A percentile compares a stretch with the other conserved stretches of the same genome.
Evolutionary conservation across 768 basidiomycete species (phyloP).

Genomic region (Rhizopogon rudus): DNA sequence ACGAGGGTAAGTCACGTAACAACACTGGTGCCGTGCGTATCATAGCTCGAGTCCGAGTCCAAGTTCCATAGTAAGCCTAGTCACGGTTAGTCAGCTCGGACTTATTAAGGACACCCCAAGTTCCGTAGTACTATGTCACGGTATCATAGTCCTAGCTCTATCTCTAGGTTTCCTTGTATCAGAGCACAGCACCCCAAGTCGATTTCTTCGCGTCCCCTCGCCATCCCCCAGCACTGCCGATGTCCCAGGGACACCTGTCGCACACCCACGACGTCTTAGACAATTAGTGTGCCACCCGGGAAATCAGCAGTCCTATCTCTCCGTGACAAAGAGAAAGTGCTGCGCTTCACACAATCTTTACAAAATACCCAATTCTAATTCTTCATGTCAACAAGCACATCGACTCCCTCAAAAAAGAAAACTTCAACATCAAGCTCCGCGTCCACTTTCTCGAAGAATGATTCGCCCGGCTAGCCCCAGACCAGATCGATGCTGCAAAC

Average conservation of each 20-base stretch:
- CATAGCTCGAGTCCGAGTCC: too few species aligned
- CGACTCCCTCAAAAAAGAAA: slow-evolving; percentile 85
- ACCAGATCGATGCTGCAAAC: slow-evolving; percentile 92
- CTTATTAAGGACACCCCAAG: too few species aligned
- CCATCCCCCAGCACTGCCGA: slow-evolving; percentile 9
- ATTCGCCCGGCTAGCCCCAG: slow-evolving; percentile 82
- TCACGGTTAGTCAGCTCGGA: too few species aligned
- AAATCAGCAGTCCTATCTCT: slow-evolving; percentile 60
- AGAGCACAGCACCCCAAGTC: too few species aligned
- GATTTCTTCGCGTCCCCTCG: too few species aligned
- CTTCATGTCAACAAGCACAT: slow-evolving; percentile 59
- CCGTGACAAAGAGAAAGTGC: slow-evolving; percentile 92
- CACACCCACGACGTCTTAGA: slow-evolving; percentile 40
- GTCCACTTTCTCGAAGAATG: slow-evolving; percentile 95
- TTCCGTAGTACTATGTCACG: too few species aligned
- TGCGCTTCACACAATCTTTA: too few species aligned
- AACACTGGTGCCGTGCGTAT: too few species aligned
- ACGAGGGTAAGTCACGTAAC: too few species aligned
- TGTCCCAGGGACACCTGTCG: slow-evolving; percentile 43
- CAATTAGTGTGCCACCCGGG: slow-evolving; percentile 12
- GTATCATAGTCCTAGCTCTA: too few species aligned
- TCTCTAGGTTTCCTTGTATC: too few species aligned
- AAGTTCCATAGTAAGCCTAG: too few species aligned
- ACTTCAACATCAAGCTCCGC: slow-evolving; percentile 93
- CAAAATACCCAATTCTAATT: not conserved